A percentile compares a stretch with the other conserved stretches of the same genome.
phyloP scores from a whole-genome alignment of 331 rosid species.

The Quercus lobata region DNA sequence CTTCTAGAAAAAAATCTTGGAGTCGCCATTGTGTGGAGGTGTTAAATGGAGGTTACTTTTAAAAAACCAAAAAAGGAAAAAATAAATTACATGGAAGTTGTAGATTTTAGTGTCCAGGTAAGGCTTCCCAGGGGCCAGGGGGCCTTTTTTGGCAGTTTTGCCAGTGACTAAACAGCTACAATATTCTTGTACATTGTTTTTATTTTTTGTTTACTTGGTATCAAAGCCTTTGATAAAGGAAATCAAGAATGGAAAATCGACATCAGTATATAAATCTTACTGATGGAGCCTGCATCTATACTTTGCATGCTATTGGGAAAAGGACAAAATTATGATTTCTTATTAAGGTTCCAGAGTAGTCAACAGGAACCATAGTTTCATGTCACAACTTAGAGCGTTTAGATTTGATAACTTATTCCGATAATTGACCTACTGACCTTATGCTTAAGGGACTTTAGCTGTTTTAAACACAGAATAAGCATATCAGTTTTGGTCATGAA shows the following conservation, averaged over 20 bases:
- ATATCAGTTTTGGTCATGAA: constrained; percentile 16
- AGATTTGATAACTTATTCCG: too few relatives aligned
- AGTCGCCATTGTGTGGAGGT: neutral
- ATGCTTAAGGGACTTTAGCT: too few relatives aligned
- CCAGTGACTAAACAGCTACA: neutral
- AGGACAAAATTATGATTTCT: neutral
- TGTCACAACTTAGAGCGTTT: too few relatives aligned
- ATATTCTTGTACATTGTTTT: neutral
- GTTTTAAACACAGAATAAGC: too few relatives aligned
- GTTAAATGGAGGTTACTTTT: neutral
- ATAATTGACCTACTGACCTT: too few relatives aligned
- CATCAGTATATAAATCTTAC: neutral
- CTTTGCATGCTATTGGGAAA: neutral
- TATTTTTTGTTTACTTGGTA: neutral
- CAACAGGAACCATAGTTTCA: neutral
- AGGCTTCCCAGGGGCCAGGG: neutral
- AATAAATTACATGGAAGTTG: too few relatives aligned
- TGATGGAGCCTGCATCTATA: neutral
- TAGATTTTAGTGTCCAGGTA: neutral
- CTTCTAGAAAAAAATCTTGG: too few relatives aligned
- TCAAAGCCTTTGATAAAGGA: neutral
- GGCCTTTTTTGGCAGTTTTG: neutral
- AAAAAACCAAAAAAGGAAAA: too few relatives aligned
- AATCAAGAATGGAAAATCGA: neutral
- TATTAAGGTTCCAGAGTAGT: neutral